These are phyloP conservation scores for Starmerella tilneyi DNA, from an alignment of 805 yeast species.

Conservation along the genomic window DNA sequence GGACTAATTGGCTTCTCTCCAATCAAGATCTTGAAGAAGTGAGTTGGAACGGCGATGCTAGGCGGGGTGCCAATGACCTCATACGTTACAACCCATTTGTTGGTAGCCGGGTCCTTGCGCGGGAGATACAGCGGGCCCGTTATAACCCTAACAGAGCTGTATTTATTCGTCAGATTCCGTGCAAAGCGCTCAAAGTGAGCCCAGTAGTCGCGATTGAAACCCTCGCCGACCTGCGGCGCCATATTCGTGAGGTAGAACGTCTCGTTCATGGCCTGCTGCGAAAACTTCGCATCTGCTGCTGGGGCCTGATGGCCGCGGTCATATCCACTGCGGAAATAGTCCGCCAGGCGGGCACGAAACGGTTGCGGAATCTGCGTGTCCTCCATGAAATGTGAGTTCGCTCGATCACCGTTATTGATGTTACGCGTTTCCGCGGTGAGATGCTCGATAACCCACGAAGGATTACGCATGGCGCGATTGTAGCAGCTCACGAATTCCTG, in stretches of 20 bases:
- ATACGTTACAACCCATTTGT: slow-evolving; percentile 72
- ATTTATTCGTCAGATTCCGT: slow-evolving; percentile 61
- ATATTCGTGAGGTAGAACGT: slow-evolving; percentile 84
- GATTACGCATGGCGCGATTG: slow-evolving; percentile 75
- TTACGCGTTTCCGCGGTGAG: slow-evolving; percentile 55
- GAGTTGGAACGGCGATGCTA: slow-evolving; percentile 92
- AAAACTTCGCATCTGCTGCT: slow-evolving; percentile 91
- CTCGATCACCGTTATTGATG: slow-evolving; percentile 48
- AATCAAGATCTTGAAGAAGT: slow-evolving; percentile 80
- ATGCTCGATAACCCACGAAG: slow-evolving; percentile 72
- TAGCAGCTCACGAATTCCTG: slow-evolving; percentile 76
- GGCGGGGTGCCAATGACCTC: slow-evolving; percentile 97
- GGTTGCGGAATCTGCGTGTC: slow-evolving; percentile 68
- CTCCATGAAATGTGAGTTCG: slow-evolving; percentile 73
- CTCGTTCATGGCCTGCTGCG: slow-evolving; percentile 88
- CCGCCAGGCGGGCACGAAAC: slow-evolving; percentile 68
- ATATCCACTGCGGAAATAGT: slow-evolving; percentile 89
- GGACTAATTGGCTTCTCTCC: slow-evolving; percentile 50
- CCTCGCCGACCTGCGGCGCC: slow-evolving; percentile 95
- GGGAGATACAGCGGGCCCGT: slow-evolving; percentile 94
- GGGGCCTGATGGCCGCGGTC: slow-evolving; percentile 98
- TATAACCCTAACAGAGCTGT: slow-evolving; percentile 68
- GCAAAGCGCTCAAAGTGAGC: slow-evolving; percentile 89
- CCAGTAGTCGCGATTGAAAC: slow-evolving; percentile 97
- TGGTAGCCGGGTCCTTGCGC: slow-evolving; percentile 56